phyloP scores from a whole-genome alignment of 441 rosid species.

The Adansonia madagascariensis region DNA sequence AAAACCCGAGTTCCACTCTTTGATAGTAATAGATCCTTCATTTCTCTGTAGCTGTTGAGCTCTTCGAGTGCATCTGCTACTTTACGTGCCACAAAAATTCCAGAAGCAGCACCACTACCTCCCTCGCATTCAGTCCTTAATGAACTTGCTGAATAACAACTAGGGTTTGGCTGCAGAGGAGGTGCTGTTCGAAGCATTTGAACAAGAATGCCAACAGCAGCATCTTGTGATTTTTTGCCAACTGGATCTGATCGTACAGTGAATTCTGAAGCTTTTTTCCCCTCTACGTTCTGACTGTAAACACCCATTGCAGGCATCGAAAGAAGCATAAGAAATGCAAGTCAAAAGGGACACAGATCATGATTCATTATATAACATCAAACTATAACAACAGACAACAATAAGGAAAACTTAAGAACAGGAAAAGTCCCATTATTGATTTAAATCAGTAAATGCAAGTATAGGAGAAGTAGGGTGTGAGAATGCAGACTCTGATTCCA shows the following conservation, averaged over 20 bases:
- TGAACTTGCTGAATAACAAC: constrained; percentile 58
- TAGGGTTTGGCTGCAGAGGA: constrained; percentile 73
- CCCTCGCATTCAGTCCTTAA: constrained; percentile 52
- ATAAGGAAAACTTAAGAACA: constrained; percentile 7
- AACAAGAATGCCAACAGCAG: constrained; percentile 85
- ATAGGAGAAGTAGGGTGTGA: background rate
- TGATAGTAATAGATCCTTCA: constrained; percentile 75
- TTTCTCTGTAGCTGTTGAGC: constrained; percentile 75
- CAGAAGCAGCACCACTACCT: constrained; percentile 63
- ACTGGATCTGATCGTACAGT: constrained; percentile 44
- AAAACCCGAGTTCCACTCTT: constrained; percentile 63
- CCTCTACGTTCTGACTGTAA: constrained; percentile 53
- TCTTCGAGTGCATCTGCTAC: constrained; percentile 81
- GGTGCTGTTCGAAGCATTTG: constrained; percentile 80
- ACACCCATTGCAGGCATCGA: constrained; percentile 14
- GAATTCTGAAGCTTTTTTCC: constrained; percentile 46
- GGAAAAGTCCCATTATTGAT: background rate
- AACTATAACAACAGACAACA: background rate
- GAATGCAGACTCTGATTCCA: background rate
- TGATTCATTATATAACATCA: background rate
- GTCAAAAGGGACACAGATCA: background rate
- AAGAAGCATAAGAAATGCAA: background rate
- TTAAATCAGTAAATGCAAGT: constrained; percentile 1
- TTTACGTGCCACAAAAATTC: constrained; percentile 64
- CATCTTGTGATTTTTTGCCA: constrained; percentile 77